Base-by-base conservation (phyloP, 164 flowering plant species). In the Dillenia suffruticosa region DNA sequence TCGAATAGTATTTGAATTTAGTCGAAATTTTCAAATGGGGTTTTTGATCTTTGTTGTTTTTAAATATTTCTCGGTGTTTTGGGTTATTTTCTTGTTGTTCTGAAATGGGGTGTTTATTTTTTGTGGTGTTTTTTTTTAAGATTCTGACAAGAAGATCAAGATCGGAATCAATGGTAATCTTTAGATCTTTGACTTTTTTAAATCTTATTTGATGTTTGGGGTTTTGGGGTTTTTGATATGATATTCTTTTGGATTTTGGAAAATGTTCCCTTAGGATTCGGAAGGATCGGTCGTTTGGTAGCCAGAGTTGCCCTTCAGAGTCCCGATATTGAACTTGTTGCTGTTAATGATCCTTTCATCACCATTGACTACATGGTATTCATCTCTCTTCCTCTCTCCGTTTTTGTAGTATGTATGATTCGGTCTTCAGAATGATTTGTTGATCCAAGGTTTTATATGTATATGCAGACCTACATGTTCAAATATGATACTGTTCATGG, bases 281-380 rank as follows among this genome's bases (percentile, higher is more conserved):
- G 98, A 76, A 86, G 96, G 67, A 89, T 92, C 57, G 93, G 98
- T 1, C 74, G 93, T 43, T 75, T 88, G 90, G 96, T 92, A 13
- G 95, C 92, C 1, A 79, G 96, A 66, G 91, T 89, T 9, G 92
- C 84, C 51, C 76, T 88, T 9, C 89, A 79, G 68, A 83, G 95
- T 44, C 81, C 83, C 49, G 96, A 92, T 77, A 75, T 92, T 49
- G 98, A 92, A 57, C 87, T 92, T 10, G 98, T 92, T 12, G 96
- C 96, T 52, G 84, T 92, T 54, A 92, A 92, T 58, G 98, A 89
- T 66, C 98, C 96, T 0, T 92, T 89, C 77, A 86, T 92, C 73
- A 63, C 80, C 64, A 75, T 81, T 13, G 95, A 89, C 8, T 89
- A 92, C 83, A 92, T 92, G 98, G 96, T 89, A 68, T 11, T 15